Base-by-base conservation (phyloP, 352 stramenopile species). In the Halophytophthora batemanensis region DNA sequence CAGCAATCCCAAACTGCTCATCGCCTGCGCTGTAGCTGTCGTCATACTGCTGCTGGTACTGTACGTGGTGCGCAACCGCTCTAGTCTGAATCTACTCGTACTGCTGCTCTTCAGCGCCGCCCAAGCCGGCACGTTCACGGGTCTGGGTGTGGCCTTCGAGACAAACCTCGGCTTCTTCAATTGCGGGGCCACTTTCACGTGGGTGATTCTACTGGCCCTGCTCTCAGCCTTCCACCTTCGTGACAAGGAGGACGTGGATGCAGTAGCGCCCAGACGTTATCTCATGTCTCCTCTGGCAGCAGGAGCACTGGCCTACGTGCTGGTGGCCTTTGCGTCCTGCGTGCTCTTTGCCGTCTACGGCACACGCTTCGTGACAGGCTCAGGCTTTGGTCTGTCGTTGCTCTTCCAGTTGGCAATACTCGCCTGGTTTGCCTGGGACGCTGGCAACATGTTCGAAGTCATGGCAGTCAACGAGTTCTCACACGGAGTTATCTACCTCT, bases 401-500 rank as follows among this genome's bases (percentile, higher is more conserved):
- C 28, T 40, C 15, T 70, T 82, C 48, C 67, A 77, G 60, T 48
- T 77, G 36, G 25, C 68, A 14, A 36, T 82, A 8, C 22, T 71
- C 19, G 14, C 65, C 7, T 82, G 71, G 67, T 73, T 78, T 22
- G 44, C 67, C 0, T 60, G 57, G 45, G 64, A 77, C 15, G 66
- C 67, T 10, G 52, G 53, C 17, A 64, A 34, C 44, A 78, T 82
- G 63, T 73, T 75, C 35, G 48, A 64, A 25, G 62, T 74, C 17
- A 56, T 82, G 43, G 66, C 66, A 3, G 66, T 62, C 1, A 64
- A 77, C 51, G 70, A 80, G 47, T 74, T 64, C 50, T 68, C 71
- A 38, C 54, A 71, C 46, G 66, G 70, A 34, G 69, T 73, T 18
- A 73, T 80, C 49, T 77, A 77, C 52, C 74, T 80, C 23, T 80